Evolutionary conservation across 2,329 filamentous ascomycete species (phyloP).

Genomic region (Pyrenochaeta sp.): DNA sequence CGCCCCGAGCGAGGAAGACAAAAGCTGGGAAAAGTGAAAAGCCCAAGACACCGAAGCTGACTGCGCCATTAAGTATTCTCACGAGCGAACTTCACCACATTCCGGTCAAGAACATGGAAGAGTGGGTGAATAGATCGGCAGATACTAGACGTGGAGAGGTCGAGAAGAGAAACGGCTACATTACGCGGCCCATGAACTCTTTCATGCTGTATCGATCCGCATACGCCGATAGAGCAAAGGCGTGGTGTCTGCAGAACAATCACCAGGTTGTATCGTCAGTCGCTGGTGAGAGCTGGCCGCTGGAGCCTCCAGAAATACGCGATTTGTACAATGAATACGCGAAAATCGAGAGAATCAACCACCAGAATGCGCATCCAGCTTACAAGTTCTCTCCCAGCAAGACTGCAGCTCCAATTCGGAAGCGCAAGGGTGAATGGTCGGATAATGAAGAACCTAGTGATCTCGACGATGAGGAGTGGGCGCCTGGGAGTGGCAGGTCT

Average conservation of each 20-base stretch:
- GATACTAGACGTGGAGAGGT: constrained; percentile 75
- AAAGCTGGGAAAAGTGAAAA: constrained; percentile 56
- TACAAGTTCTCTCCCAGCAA: constrained; percentile 96
- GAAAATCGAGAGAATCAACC: constrained; percentile 81
- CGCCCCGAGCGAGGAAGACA: constrained; percentile 53
- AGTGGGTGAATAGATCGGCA: constrained; percentile 76
- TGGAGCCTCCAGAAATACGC: constrained; percentile 77
- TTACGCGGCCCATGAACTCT: constrained; percentile 94
- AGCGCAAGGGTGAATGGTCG: constrained; percentile 57
- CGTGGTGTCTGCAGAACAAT: constrained; percentile 84
- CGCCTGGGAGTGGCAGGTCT: constrained; percentile 34
- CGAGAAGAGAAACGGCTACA: constrained; percentile 75
- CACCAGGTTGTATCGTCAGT: constrained; percentile 91
- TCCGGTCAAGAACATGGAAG: constrained; percentile 78
- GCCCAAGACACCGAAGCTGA: constrained; percentile 64
- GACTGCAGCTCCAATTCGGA: constrained; percentile 54
- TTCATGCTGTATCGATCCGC: constrained; percentile 98
- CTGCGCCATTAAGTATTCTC: constrained; percentile 74
- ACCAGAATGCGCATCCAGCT: constrained; percentile 82
- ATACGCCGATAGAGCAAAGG: constrained; percentile 86
- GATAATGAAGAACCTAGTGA: constrained; percentile 54
- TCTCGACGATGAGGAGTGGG: constrained; percentile 52
- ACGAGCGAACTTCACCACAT: constrained; percentile 70
- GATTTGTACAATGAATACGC: constrained; percentile 82
- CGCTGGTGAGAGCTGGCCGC: constrained; percentile 85